Percentiles rank a stretch among this genome's conserved stretches.
These are phyloP conservation scores for Solanum acaule DNA, from an alignment of 257 asterid species.

Conservation along the genomic window DNA sequence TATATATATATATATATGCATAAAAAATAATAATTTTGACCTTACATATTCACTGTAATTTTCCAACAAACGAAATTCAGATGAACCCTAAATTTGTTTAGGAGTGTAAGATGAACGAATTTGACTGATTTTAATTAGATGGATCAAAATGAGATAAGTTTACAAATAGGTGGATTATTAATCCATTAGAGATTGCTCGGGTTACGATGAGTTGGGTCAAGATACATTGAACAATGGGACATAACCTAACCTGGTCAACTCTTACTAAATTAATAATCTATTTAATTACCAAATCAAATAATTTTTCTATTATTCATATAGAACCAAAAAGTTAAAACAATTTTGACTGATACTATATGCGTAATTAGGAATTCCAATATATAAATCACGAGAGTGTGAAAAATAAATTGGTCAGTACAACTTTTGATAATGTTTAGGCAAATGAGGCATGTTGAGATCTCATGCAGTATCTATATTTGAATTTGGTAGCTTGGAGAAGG, in stretches of 20 bases:
- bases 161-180: background rate
- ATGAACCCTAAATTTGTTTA: background rate
- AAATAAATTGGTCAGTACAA: background rate
- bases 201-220: background rate
- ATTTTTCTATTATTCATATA: background rate
- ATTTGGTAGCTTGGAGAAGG: background rate
- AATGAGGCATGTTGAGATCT: background rate
- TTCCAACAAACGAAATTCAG: no score
- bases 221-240: background rate
- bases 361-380: background rate
- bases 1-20: no score
- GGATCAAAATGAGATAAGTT: background rate
- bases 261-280: background rate
- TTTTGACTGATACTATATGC: background rate
- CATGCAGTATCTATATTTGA: background rate
- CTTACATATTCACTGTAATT: background rate
- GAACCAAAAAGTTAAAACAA: background rate
- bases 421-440: background rate
- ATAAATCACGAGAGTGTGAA: background rate
- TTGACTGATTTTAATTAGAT: background rate
- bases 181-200: background rate
- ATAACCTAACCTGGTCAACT: background rate
- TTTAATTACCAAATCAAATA: background rate
- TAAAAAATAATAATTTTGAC: no score
- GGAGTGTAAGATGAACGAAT: background rate